Conservation (phyloP, 371 early-diverging fungal species). For the Mucor ambiguus region DNA sequence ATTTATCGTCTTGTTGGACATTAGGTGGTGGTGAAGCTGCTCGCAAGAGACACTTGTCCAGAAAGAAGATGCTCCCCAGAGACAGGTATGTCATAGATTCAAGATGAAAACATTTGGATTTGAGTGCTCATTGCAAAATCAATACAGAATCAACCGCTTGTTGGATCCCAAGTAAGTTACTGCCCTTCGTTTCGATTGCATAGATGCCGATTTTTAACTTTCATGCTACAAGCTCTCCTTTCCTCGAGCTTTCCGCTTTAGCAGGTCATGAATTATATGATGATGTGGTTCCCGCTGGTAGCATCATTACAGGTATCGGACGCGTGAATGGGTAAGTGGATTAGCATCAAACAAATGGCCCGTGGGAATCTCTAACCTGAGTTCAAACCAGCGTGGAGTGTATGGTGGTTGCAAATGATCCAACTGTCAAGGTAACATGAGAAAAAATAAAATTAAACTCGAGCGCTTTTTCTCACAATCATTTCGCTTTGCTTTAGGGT, state of each 20-base stretch:
- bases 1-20: neutral
- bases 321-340: conserved; percentile 83
- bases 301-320: conserved; percentile 97
- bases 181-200: conserved; percentile 6
- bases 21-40: conserved; percentile 92
- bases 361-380: conserved; percentile 27
- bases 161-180: conserved; percentile 80
- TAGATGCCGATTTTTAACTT: neutral
- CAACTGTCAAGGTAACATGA: conserved; percentile 73
- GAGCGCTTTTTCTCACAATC: conserved; percentile 23
- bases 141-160: conserved; percentile 73
- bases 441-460: neutral
- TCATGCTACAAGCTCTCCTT: conserved; percentile 69
- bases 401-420: conserved; percentile 96
- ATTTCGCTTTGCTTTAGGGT: conserved; percentile 65
- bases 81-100: conserved; percentile 65
- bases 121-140: neutral
- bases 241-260: conserved; percentile 94
- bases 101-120: neutral
- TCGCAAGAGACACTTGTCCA: conserved; percentile 82
- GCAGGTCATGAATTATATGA: conserved; percentile 92
- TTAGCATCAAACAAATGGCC: neutral
- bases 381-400: conserved; percentile 76
- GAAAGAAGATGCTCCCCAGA: conserved; percentile 93
- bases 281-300: conserved; percentile 90